phyloP scores from a whole-genome alignment of 805 yeast genomes.

The Cyberlindnera mississippiensis region DNA sequence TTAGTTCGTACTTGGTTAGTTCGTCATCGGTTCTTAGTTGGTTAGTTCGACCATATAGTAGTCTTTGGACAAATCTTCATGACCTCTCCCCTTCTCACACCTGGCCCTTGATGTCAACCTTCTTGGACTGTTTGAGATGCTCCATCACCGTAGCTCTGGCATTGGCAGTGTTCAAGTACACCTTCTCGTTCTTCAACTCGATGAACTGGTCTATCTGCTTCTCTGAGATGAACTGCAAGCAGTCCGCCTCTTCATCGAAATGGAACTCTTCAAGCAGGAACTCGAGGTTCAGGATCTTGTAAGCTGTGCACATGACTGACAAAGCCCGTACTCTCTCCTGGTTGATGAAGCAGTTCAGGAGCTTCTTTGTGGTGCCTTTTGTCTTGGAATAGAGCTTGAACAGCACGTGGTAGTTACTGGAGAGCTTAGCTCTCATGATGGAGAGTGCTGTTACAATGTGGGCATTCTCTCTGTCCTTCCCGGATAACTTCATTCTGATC shows the following conservation, averaged over 20 bases:
- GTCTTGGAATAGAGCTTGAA: slow-evolving; percentile 41
- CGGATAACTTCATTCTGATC: slow-evolving; percentile 41
- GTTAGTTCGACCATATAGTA: no score
- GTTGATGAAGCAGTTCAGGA: slow-evolving; percentile 50
- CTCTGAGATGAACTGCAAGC: slow-evolving; percentile 39
- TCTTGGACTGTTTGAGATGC: slow-evolving; percentile 40
- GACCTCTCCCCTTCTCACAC: slow-evolving; percentile 30
- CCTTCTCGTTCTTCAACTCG: slow-evolving; percentile 31
- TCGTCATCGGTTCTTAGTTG: no score
- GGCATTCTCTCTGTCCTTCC: slow-evolving; percentile 21
- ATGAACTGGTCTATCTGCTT: slow-evolving; percentile 35
- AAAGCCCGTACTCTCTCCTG: slow-evolving; percentile 58
- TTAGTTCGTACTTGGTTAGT: no score
- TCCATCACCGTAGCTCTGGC: slow-evolving; percentile 33
- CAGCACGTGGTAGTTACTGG: slow-evolving; percentile 50
- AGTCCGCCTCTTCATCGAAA: slow-evolving; percentile 37
- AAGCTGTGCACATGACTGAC: slow-evolving; percentile 51
- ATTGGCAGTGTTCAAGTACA: slow-evolving; percentile 34
- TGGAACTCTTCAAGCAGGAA: slow-evolving; percentile 37
- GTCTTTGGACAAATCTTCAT: no score
- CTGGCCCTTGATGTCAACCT: slow-evolving; percentile 90
- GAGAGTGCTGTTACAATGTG: slow-evolving; percentile 26
- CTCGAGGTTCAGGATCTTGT: slow-evolving; percentile 41
- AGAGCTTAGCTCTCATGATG: slow-evolving; percentile 30
- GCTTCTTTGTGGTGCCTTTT: slow-evolving; percentile 38